Evolutionary conservation across 2,329 filamentous ascomycete genomes (phyloP).

Genomic region (Fusarium sp.): DNA sequence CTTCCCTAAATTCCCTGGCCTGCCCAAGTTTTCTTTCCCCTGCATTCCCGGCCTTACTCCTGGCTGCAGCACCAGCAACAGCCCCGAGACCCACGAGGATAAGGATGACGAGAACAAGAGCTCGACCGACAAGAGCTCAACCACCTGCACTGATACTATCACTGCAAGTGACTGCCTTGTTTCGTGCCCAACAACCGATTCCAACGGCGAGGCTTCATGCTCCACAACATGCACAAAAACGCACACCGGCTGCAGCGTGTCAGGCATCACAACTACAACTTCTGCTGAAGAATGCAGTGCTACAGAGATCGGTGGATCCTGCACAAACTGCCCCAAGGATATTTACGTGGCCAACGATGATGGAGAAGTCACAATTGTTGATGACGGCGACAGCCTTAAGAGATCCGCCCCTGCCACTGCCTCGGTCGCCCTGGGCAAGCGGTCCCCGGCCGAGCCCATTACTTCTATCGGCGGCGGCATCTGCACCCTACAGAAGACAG

Average conservation of each 20-base stretch:
- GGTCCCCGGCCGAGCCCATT: not conserved
- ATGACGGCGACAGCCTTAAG: not conserved
- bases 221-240: conserved; percentile 20
- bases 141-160: conserved; percentile 14
- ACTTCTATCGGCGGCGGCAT: not conserved
- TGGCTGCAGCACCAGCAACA: not conserved
- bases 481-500: not conserved
- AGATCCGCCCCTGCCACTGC: too few species aligned
- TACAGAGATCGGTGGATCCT: not conserved
- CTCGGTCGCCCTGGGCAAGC: not conserved
- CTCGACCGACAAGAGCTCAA: not conserved
- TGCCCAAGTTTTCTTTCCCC: conserved; percentile 22
- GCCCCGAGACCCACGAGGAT: not conserved
- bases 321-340: not conserved
- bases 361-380: not conserved
- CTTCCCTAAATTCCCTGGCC: not conserved
- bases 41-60: conserved; percentile 20
- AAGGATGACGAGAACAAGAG: not conserved
- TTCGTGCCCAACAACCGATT: conserved; percentile 22
- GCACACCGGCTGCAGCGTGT: conserved; percentile 17
- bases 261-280: conserved; percentile 7
- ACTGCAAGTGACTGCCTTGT: conserved; percentile 33
- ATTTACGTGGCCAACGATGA: not conserved
- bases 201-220: not conserved
- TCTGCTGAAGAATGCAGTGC: not conserved